A percentile compares a stretch with the other conserved stretches of the same genome.
Evolutionary conservation across 2,329 filamentous ascomycete genomes (phyloP).

Genomic region (Ophiostoma fasciatum): DNA sequence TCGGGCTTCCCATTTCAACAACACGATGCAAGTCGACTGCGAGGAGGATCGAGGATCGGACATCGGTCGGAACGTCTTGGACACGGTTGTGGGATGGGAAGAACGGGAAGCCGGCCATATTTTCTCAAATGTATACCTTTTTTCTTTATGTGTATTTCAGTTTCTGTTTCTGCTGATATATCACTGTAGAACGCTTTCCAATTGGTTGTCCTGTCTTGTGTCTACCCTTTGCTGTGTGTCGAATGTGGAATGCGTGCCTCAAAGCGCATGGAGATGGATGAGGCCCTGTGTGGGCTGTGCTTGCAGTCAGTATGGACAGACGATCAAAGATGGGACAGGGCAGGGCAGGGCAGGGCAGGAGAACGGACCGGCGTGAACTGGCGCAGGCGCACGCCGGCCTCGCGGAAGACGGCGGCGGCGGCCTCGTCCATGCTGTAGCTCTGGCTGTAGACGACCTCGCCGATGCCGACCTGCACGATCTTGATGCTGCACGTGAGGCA

Average conservation of each 20-base stretch:
- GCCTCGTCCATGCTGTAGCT: constrained; percentile 88
- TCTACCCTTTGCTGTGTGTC: background rate
- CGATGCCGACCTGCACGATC: constrained; percentile 91
- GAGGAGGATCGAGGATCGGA: constrained; percentile 1
- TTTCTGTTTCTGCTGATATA: constrained; percentile 11
- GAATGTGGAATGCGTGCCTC: constrained; percentile 22
- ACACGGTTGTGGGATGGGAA: constrained; percentile 3
- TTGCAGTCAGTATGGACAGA: background rate
- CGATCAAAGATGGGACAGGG: background rate
- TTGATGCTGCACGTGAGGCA: constrained; percentile 98
- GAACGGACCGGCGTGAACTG: constrained; percentile 71
- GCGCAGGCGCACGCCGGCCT: constrained; percentile 70
- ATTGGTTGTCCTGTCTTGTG: background rate
- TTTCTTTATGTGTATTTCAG: constrained; percentile 6
- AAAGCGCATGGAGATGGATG: constrained; percentile 44
- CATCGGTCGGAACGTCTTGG: background rate
- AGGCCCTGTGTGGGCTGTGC: constrained; percentile 46
- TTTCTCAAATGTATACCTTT: constrained; percentile 10
- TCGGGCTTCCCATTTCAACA: background rate
- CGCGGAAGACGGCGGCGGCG: constrained; percentile 65
- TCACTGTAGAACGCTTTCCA: too few relatives aligned
- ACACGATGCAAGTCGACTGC: background rate
- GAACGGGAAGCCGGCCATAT: constrained; percentile 1
- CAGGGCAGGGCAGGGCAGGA: background rate
- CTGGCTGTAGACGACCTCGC: constrained; percentile 87